Evolutionary conservation across 257 asterid species (phyloP).

Genomic region (Orobanche coerulescens): DNA sequence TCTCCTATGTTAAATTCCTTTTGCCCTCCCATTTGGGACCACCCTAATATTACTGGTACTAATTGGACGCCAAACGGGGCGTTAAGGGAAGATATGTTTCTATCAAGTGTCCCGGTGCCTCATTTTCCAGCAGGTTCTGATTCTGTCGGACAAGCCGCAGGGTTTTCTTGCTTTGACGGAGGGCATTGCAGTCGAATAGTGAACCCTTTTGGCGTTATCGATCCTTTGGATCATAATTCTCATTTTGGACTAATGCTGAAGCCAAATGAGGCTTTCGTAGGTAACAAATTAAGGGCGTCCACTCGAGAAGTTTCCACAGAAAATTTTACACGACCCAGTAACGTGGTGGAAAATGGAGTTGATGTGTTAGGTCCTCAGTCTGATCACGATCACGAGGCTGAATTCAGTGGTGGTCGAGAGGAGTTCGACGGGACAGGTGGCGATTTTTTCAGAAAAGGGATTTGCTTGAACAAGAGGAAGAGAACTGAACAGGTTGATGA

Average conservation of each 20-base stretch:
- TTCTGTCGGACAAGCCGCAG: slow-evolving; percentile 60
- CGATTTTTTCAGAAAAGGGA: slow-evolving; percentile 34
- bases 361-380: slow-evolving; percentile 32
- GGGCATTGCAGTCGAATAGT: slow-evolving; percentile 44
- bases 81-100: slow-evolving; percentile 41
- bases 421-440: too few species aligned
- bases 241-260: slow-evolving; percentile 29
- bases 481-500: slow-evolving; percentile 49
- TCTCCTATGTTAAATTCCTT: slow-evolving; percentile 38
- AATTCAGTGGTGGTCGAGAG: slow-evolving; percentile 50
- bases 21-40: slow-evolving; percentile 53
- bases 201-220: slow-evolving; percentile 36
- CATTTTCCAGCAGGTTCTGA: slow-evolving; percentile 59
- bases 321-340: slow-evolving; percentile 1
- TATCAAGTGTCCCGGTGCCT: slow-evolving; percentile 27
- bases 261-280: slow-evolving; percentile 30
- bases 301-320: slow-evolving; percentile 31
- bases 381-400: slow-evolving; percentile 52
- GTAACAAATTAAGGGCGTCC: slow-evolving; percentile 31
- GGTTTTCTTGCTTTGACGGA: slow-evolving; percentile 60
- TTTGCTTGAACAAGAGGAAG: slow-evolving; percentile 52
- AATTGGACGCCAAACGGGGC: slow-evolving; percentile 37
- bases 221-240: slow-evolving; percentile 30
- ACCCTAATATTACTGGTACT: slow-evolving; percentile 23
- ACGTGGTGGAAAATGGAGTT: slow-evolving; percentile 36